Evolutionary conservation across 2,329 filamentous ascomycete genomes (phyloP), one percentile per base, ranked within the genome.

Genomic region (Fusarium clavum): DNA sequence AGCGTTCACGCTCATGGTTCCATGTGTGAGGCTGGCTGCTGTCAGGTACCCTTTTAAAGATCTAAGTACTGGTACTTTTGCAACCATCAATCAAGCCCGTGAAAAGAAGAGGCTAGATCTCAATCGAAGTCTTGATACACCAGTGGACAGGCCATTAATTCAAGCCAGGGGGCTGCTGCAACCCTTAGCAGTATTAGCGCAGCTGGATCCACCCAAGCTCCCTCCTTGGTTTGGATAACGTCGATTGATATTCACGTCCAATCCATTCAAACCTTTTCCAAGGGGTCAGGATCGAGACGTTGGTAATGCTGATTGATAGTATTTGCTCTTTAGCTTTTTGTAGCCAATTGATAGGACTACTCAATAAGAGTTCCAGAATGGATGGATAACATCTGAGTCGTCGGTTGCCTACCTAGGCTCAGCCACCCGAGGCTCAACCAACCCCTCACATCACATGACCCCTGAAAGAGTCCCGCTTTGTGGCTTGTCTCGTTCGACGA

Each of bases 131-230:
- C 61, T 29, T 57, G 30, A 56, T 75, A 75, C 73, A 54, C 67
- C 46, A 55, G 57, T 45, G 49, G 32, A 57, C 48, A 56, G 62
- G 59, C 70, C 70, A 67, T 52, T 53, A 69, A 59, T 64, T 61
- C 57, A 72, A 11, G 63, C 59, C 55, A 69, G 57, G 61, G 53
- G 67, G 49, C 44, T 70, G 49, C 47, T 55, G 57, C 70, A 72
- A 52, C 67, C 63, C 25, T 60, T 57, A 71, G 53, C 46, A 54
- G 30, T n/a, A 48, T 66, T 65, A 61, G 61, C 47, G 54, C 61
- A 66, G 57, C 54, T 34, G 30, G 54, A 53, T 61, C 75, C 75
- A 76, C 75, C 58, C 65, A 65, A 77, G 75, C 73, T 76, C 66
- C 73, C 67, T 72, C 66, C 72, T 66, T 67, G 60, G 61, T 57